Evolutionary conservation across 2,329 filamentous ascomycete species (phyloP).

Genomic region (Phyllachora maydis): DNA sequence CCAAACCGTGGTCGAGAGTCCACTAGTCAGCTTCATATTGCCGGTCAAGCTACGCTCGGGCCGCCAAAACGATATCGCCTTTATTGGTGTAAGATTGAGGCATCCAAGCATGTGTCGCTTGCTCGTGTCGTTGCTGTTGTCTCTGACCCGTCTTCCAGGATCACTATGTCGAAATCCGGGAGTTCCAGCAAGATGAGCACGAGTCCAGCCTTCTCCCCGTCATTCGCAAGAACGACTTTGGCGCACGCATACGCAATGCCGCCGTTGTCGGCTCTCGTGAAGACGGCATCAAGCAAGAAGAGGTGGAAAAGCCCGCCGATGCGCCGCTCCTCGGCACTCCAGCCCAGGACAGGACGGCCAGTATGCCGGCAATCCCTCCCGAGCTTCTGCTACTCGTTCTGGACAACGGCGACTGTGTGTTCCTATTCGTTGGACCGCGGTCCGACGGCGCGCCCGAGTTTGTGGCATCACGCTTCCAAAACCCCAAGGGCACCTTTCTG

Average conservation of each 20-base stretch:
- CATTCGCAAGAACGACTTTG: slow-evolving; percentile 62
- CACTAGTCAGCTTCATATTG: slow-evolving; percentile 55
- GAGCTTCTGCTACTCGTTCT: slow-evolving; percentile 64
- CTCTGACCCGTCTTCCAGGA: slow-evolving; percentile 25
- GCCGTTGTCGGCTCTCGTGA: slow-evolving; percentile 45
- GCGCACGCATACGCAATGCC: slow-evolving; percentile 58
- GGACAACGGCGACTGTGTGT: slow-evolving; percentile 51
- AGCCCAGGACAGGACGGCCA: too few relatives aligned
- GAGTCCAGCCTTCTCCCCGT: slow-evolving; percentile 21
- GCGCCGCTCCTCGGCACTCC: too few relatives aligned
- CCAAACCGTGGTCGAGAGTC: slow-evolving; percentile 57
- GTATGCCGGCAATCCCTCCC: slow-evolving; percentile 40
- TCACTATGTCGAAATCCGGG: slow-evolving; percentile 60
- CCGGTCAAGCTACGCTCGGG: slow-evolving; percentile 57
- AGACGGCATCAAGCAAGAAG: slow-evolving; percentile 14
- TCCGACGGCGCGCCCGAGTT: slow-evolving; percentile 32
- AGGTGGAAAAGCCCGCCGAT: slow-evolving; percentile 6
- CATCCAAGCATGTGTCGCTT: too few relatives aligned
- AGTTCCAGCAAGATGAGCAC: slow-evolving; percentile 25
- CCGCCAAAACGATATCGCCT: slow-evolving; percentile 60
- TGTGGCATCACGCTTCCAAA: slow-evolving; percentile 32
- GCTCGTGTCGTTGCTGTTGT: too few relatives aligned
- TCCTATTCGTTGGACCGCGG: slow-evolving; percentile 43
- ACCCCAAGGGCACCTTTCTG: slow-evolving; percentile 34
- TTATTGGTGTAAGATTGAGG: slow-evolving; percentile 59